Percentiles rank a stretch among this genome's conserved stretches.
Evolutionary conservation across 345 rosid genomes (phyloP).

Genomic region (Camelina neglecta): DNA sequence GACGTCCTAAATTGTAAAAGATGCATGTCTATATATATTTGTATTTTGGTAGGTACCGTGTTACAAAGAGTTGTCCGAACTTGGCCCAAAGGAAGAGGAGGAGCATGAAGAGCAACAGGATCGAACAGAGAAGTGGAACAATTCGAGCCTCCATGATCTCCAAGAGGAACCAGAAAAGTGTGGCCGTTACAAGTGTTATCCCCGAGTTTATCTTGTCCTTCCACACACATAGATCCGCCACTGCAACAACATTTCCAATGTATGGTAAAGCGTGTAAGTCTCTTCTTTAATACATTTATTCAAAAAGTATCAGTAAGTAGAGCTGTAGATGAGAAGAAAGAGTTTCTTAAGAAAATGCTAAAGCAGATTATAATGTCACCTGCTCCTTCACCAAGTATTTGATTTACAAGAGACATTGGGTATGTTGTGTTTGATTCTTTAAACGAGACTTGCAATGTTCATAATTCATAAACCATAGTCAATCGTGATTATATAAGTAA

Average conservation of each 20-base stretch:
- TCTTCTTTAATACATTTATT: not conserved
- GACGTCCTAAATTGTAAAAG: not conserved
- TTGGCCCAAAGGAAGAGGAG: slow-evolving; percentile 37
- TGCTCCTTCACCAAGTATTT: slow-evolving; percentile 34
- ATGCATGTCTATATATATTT: not conserved
- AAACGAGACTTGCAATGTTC: slow-evolving; percentile 6
- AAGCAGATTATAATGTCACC: slow-evolving; percentile 31
- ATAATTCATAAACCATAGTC: not conserved
- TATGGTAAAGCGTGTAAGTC: not conserved
- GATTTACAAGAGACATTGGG: slow-evolving; percentile 30
- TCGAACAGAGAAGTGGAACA: slow-evolving; percentile 22
- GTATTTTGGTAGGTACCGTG: slow-evolving; percentile 24
- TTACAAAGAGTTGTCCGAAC: slow-evolving; percentile 21
- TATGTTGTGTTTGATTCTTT: slow-evolving; percentile 1
- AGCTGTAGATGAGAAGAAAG: not conserved
- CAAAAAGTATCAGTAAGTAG: too few species aligned
- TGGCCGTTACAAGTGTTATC: slow-evolving; percentile 26
- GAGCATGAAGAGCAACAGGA: slow-evolving; percentile 26
- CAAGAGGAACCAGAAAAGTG: slow-evolving; percentile 28
- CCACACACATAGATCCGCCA: slow-evolving; percentile 39
- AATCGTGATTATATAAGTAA: slow-evolving; percentile 10
- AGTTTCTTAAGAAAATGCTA: not conserved
- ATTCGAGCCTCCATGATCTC: slow-evolving; percentile 28
- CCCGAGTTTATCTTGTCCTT: slow-evolving; percentile 31
- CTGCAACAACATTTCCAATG: slow-evolving; percentile 24